These are phyloP conservation scores for Westerdykella sp. DNA, from an alignment of 2,329 filamentous ascomycete genomes.

Conservation along the genomic window DNA sequence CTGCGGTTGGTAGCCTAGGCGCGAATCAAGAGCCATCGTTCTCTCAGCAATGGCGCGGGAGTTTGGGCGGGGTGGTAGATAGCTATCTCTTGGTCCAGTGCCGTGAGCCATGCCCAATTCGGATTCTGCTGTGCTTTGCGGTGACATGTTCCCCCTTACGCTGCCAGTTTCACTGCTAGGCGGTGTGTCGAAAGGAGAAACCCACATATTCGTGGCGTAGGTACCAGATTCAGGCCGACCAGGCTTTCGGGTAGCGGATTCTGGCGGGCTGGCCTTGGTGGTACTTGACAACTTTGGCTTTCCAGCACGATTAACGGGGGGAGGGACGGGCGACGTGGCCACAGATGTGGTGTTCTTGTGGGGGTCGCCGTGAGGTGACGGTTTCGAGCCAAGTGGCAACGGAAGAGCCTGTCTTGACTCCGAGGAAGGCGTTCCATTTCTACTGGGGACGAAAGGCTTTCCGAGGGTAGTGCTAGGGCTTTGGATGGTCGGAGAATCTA, in stretches of 20 bases:
- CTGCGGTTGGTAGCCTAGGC: slow-evolving; percentile 12
- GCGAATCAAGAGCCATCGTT: slow-evolving; percentile 15
- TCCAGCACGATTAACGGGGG: slow-evolving; percentile 72
- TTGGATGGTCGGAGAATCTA: slow-evolving; percentile 18
- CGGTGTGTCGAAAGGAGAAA: slow-evolving; percentile 82
- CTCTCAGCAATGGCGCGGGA: slow-evolving; percentile 28
- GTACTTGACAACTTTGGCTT: slow-evolving; percentile 60
- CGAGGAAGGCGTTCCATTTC: slow-evolving; percentile 37
- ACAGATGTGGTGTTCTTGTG: slow-evolving; percentile 25
- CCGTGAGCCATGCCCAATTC: slow-evolving; percentile 21
- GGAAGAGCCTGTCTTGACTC: slow-evolving; percentile 36
- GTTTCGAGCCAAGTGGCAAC: slow-evolving; percentile 16
- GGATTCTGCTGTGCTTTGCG: slow-evolving; percentile 12
- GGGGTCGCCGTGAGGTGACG: slow-evolving; percentile 17
- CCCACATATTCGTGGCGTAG: slow-evolving; percentile 39
- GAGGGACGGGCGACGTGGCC: slow-evolving; percentile 47
- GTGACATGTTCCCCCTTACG: slow-evolving; percentile 25
- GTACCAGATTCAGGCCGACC: slow-evolving; percentile 38
- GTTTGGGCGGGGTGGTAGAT: slow-evolving; percentile 28
- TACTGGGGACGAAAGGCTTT: slow-evolving; percentile 35
- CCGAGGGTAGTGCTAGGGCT: slow-evolving; percentile 13
- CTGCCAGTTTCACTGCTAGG: slow-evolving; percentile 68
- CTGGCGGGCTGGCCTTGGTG: slow-evolving; percentile 36
- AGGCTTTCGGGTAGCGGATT: slow-evolving; percentile 15
- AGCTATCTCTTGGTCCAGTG: slow-evolving; percentile 20